Percentiles rank a stretch among this genome's conserved stretches.
Evolutionary conservation across 768 basidiomycete species (phyloP).

Genomic region (Leccinum aurantiacum): DNA sequence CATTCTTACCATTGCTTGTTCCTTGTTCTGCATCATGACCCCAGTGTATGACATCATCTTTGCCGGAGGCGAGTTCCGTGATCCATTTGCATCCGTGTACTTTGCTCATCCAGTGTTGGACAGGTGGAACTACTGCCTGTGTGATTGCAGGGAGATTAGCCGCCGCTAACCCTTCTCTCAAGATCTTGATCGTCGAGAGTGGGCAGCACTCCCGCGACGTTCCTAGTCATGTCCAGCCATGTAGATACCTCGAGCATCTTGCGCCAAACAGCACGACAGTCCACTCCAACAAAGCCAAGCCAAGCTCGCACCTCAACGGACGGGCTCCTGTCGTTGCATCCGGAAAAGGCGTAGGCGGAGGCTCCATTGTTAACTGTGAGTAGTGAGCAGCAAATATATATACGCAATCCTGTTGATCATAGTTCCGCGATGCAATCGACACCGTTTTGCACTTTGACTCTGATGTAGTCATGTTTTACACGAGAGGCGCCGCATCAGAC

Average conservation of each 20-base stretch:
- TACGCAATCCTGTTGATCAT: not conserved
- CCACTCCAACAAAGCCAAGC: not conserved
- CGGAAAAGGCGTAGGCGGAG: not conserved
- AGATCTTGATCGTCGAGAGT: not conserved
- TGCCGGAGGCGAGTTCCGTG: not conserved
- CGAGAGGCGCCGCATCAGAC: slow-evolving; percentile 58
- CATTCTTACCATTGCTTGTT: not conserved
- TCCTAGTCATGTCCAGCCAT: not conserved
- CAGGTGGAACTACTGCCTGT: not conserved
- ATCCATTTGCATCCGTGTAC: not conserved
- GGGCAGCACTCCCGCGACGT: not conserved
- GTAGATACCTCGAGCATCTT: not conserved
- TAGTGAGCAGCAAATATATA: not conserved
- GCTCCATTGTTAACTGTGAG: not conserved
- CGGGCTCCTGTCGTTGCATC: not conserved
- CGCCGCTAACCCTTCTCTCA: not conserved
- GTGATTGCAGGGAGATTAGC: not conserved
- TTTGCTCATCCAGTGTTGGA: not conserved
- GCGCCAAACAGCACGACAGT: not conserved
- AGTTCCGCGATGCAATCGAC: not conserved
- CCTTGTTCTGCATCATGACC: not conserved
- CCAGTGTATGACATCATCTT: not conserved
- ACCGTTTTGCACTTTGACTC: not conserved
- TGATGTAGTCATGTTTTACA: slow-evolving; percentile 43
- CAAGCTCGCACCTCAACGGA: not conserved